These are phyloP conservation scores for Monosporascus sp. DNA, from an alignment of 2,329 filamentous ascomycete genomes.

Conservation along the genomic window DNA sequence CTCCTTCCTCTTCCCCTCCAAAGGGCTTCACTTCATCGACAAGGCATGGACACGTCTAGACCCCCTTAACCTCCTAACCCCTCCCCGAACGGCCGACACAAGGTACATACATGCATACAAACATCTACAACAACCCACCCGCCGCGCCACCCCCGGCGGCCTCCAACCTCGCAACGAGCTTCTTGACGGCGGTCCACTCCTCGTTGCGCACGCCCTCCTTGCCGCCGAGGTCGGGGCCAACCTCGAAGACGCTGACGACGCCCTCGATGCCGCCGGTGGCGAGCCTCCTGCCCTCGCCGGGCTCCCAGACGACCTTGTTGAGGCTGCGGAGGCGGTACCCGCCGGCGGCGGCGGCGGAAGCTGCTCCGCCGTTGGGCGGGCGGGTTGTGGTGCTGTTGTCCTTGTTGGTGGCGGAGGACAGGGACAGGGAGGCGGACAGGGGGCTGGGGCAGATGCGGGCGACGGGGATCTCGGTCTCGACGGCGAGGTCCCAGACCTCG, in stretches of 20 bases:
- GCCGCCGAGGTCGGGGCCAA: constrained; percentile 76
- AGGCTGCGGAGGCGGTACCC: constrained; percentile 47
- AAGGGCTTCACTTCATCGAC: too few relatives aligned
- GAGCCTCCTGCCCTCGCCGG: constrained; percentile 77
- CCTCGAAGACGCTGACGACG: constrained; percentile 87
- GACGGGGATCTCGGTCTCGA: constrained; percentile 88
- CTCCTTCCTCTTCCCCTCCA: too few relatives aligned
- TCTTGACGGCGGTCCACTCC: constrained; percentile 92
- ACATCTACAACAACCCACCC: constrained; percentile 14
- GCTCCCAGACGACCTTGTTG: constrained; percentile 94
- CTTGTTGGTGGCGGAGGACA: not conserved
- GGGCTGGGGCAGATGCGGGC: constrained; percentile 69
- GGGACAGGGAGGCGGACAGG: constrained; percentile 1
- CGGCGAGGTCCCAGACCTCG: constrained; percentile 91
- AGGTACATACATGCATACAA: constrained; percentile 14
- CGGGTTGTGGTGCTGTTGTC: not conserved
- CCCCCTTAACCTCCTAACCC: not conserved
- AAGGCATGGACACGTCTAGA: not conserved
- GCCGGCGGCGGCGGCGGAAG: not conserved
- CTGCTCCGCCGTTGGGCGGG: not conserved
- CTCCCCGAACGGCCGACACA: constrained; percentile 28
- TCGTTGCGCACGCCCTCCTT: constrained; percentile 77
- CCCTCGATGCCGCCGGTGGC: constrained; percentile 92
- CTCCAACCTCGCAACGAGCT: constrained; percentile 74
- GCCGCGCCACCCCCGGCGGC: constrained; percentile 48